Evolutionary conservation across 257 asterid genomes (phyloP).

Genomic region (Primulina tabacum): DNA sequence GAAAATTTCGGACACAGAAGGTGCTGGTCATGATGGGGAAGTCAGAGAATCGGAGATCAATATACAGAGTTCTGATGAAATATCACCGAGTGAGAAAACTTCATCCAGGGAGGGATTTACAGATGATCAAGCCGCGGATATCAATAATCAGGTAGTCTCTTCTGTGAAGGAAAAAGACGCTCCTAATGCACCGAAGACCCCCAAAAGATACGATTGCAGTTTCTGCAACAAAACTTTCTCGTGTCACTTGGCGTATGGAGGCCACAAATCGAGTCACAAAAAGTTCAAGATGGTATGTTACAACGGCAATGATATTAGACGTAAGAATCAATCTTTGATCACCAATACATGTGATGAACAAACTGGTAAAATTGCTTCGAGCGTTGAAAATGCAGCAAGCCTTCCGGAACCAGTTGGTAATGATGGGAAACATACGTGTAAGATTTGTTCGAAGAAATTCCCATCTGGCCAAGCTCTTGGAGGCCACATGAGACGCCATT

Average conservation of each 20-base stretch:
- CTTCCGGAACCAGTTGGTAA: background rate
- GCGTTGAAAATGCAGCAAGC: background rate
- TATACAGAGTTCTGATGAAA: too few species aligned
- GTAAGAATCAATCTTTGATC: background rate
- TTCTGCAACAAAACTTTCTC: conserved; percentile 12
- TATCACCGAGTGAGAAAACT: background rate
- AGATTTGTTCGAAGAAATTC: too few species aligned
- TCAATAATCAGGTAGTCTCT: background rate
- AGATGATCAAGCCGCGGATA: too few species aligned
- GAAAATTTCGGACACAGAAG: background rate
- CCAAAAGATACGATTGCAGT: background rate
- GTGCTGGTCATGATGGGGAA: background rate
- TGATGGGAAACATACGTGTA: background rate
- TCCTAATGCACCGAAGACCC: background rate
- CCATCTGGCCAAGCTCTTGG: too few species aligned
- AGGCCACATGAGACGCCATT: too few species aligned
- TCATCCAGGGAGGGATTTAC: background rate
- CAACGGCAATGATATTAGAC: conserved; percentile 24
- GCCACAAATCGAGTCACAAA: conserved; percentile 59
- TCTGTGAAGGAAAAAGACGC: too few species aligned
- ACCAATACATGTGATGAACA: background rate
- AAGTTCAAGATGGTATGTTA: conserved; percentile 33
- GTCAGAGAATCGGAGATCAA: background rate
- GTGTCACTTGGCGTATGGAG: conserved; percentile 53
- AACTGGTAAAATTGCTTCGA: background rate